Evolutionary conservation across 345 rosid genomes (phyloP).

Genomic region (Combretum micranthum): DNA sequence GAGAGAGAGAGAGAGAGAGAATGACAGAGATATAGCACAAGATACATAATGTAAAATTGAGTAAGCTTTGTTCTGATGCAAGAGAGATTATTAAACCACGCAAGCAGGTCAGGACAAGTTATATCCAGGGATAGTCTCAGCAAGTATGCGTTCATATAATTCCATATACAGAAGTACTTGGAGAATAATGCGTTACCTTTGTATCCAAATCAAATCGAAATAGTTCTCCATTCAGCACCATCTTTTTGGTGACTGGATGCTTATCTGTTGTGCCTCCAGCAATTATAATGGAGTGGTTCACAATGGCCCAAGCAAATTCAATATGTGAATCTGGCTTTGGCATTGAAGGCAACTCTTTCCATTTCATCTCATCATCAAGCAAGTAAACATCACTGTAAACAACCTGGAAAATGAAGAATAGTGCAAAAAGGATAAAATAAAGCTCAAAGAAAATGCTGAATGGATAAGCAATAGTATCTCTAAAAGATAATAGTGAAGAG

Average conservation of each 20-base stretch:
- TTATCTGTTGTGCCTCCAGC: conserved; percentile 96
- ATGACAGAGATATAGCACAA: too few species aligned
- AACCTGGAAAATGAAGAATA: conserved; percentile 42
- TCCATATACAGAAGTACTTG: too few species aligned
- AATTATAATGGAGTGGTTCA: conserved; percentile 73
- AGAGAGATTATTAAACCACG: too few species aligned
- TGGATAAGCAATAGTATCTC: background rate
- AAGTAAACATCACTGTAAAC: conserved; percentile 77
- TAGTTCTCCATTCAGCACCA: conserved; percentile 84
- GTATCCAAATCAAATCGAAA: conserved; percentile 72
- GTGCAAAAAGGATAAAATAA: too few species aligned
- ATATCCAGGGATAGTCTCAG: too few species aligned
- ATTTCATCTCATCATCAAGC: conserved; percentile 88
- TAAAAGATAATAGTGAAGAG: background rate
- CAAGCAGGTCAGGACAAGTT: too few species aligned
- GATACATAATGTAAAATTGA: too few species aligned
- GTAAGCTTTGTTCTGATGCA: too few species aligned
- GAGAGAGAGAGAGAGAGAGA: too few species aligned
- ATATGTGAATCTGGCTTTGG: conserved; percentile 93
- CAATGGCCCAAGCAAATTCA: conserved; percentile 92
- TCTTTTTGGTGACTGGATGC: conserved; percentile 84
- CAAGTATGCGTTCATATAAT: background rate
- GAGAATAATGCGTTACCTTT: conserved; percentile 33
- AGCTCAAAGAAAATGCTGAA: too few species aligned
- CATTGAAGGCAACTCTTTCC: conserved; percentile 76